Evolutionary conservation across 192 early-diverging fungal species (phyloP).

Genomic region (Podila verticillata): DNA sequence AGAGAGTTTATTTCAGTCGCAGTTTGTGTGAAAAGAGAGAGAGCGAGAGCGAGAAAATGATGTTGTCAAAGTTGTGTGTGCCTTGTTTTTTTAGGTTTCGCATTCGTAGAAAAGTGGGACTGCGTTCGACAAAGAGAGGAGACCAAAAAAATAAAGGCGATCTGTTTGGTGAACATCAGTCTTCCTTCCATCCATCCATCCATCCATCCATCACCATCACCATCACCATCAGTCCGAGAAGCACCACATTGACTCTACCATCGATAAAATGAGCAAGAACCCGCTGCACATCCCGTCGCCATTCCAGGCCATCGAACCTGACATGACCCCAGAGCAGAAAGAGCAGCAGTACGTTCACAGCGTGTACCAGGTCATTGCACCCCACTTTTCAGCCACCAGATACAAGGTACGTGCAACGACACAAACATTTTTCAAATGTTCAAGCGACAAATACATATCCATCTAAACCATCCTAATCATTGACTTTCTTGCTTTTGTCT

Average conservation of each 20-base stretch:
- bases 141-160: too few relatives aligned
- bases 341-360: constrained; percentile 88
- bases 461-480: not conserved
- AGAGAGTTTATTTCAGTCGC: too few relatives aligned
- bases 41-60: too few relatives aligned
- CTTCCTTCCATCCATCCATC: not conserved
- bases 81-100: too few relatives aligned
- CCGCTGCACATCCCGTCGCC: constrained; percentile 41
- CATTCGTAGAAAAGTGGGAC: too few relatives aligned
- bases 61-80: too few relatives aligned
- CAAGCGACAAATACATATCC: not conserved
- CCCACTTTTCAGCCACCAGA: constrained; percentile 93
- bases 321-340: constrained; percentile 51
- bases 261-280: constrained; percentile 24
- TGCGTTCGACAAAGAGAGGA: too few relatives aligned
- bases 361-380: constrained; percentile 93
- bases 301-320: constrained; percentile 26
- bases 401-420: constrained; percentile 74
- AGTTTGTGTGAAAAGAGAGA: too few relatives aligned
- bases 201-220: not conserved
- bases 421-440: not conserved
- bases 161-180: not conserved
- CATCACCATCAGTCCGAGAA: too few relatives aligned
- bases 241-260: too few relatives aligned
- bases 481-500: constrained; percentile 2